Evolutionary conservation across 2,329 filamentous ascomycete species (phyloP).

Genomic region (Penicillium sp.): DNA sequence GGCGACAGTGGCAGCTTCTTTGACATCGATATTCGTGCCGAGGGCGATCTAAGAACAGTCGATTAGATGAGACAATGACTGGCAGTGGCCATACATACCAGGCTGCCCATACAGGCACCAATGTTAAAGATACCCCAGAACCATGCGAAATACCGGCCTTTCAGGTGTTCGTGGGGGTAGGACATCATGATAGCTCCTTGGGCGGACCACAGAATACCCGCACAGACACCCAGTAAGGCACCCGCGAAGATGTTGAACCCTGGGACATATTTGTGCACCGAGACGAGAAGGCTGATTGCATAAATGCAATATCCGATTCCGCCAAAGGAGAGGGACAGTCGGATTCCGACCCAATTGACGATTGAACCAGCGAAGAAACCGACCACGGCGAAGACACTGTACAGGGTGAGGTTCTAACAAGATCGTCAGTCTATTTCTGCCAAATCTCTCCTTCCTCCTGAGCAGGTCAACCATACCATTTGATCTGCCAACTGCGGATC

Average conservation of each 20-base stretch:
- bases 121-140: conserved; percentile 96
- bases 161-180: conserved; percentile 77
- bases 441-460: not conserved
- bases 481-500: not conserved
- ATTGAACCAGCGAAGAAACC: conserved; percentile 62
- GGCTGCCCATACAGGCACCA: conserved; percentile 79
- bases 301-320: conserved; percentile 52
- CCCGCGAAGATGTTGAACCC: conserved; percentile 54
- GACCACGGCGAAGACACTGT: conserved; percentile 69
- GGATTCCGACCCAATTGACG: conserved; percentile 47
- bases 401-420: conserved; percentile 63
- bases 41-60: conserved; percentile 40
- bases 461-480: not conserved
- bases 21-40: conserved; percentile 46
- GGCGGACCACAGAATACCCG: conserved; percentile 53
- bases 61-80: not conserved
- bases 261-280: conserved; percentile 49
- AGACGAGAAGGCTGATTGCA: conserved; percentile 40
- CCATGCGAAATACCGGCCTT: conserved; percentile 84
- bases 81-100: conserved; percentile 50
- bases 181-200: conserved; percentile 67
- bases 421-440: not conserved
- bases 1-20: conserved; percentile 37
- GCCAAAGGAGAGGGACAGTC: conserved; percentile 45
- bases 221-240: conserved; percentile 52